phyloP scores from a whole-genome alignment of 352 stramenopile species.

The Pythium monospermum region DNA sequence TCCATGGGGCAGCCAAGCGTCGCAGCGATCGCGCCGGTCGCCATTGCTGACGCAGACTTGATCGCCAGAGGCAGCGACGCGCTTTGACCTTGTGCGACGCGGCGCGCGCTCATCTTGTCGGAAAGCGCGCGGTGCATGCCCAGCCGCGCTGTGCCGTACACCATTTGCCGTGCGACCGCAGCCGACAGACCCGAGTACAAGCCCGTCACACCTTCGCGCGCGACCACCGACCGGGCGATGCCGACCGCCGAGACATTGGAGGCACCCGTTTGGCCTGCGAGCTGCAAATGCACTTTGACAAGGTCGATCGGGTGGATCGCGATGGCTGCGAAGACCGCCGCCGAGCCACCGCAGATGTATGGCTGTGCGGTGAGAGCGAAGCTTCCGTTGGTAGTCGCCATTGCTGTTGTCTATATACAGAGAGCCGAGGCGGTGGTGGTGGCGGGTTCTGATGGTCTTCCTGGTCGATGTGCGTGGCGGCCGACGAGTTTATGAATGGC shows the following conservation, averaged over 20 bases:
- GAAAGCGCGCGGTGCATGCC: slow-evolving; percentile 83
- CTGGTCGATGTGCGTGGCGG: slow-evolving; percentile 9
- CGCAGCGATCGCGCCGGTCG: slow-evolving; percentile 87
- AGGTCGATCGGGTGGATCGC: slow-evolving; percentile 90
- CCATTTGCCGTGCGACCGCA: slow-evolving; percentile 79
- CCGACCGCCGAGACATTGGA: slow-evolving; percentile 67
- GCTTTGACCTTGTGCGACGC: slow-evolving; percentile 64
- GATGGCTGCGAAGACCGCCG: slow-evolving; percentile 67
- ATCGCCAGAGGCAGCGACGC: slow-evolving; percentile 62
- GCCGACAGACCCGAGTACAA: slow-evolving; percentile 84
- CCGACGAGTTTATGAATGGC: slow-evolving; percentile 10
- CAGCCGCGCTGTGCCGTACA: slow-evolving; percentile 80
- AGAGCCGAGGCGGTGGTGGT: slow-evolving; percentile 8
- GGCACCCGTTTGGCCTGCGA: slow-evolving; percentile 72
- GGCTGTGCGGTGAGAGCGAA: slow-evolving; percentile 58
- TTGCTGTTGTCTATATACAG: too few relatives aligned
- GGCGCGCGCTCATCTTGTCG: slow-evolving; percentile 67
- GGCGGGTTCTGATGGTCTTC: not conserved
- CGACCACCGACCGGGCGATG: slow-evolving; percentile 76
- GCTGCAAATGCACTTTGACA: slow-evolving; percentile 88
- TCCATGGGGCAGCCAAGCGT: slow-evolving; percentile 98
- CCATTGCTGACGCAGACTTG: slow-evolving; percentile 73
- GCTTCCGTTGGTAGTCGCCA: slow-evolving; percentile 31
- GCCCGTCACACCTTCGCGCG: slow-evolving; percentile 72
- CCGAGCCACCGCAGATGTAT: slow-evolving; percentile 73